Conservation (phyloP, 768 basidiomycete species). For the Pulveroboletus sp. region DNA sequence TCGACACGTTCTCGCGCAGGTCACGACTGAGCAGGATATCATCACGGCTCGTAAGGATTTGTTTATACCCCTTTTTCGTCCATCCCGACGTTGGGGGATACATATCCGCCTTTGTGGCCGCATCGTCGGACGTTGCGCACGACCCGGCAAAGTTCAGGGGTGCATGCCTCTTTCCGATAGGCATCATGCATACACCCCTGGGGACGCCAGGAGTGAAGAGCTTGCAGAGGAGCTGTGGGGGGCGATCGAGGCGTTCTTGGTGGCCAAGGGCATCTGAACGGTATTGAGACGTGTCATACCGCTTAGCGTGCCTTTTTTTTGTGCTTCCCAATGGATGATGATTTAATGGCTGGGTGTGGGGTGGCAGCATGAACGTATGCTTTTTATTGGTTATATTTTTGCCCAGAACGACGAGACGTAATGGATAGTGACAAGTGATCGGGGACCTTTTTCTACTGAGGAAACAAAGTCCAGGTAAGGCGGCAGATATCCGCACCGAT, state of each 20-base stretch:
- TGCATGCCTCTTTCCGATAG: constrained; percentile 29
- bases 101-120: constrained; percentile 29
- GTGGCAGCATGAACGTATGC: neutral
- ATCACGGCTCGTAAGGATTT: constrained; percentile 19
- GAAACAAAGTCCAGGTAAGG: no score
- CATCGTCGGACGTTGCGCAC: constrained; percentile 18
- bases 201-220: constrained; percentile 15
- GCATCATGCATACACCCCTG: constrained; percentile 10
- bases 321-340: no score
- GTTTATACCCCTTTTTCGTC: constrained; percentile 17
- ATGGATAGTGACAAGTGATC: no score
- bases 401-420: no score
- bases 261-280: constrained; percentile 18
- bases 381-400: no score
- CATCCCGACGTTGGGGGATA: constrained; percentile 23
- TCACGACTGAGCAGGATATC: constrained; percentile 18
- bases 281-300: neutral
- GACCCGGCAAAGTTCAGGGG: constrained; percentile 26
- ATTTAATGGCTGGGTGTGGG: neutral
- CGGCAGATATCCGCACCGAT: no score
- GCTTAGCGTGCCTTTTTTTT: neutral
- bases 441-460: no score
- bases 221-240: constrained; percentile 29
- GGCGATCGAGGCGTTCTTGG: constrained; percentile 24
- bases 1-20: constrained; percentile 29